Base-by-base conservation (phyloP, 2,329 filamentous ascomycete species). In the Neonectria magnoliae region DNA sequence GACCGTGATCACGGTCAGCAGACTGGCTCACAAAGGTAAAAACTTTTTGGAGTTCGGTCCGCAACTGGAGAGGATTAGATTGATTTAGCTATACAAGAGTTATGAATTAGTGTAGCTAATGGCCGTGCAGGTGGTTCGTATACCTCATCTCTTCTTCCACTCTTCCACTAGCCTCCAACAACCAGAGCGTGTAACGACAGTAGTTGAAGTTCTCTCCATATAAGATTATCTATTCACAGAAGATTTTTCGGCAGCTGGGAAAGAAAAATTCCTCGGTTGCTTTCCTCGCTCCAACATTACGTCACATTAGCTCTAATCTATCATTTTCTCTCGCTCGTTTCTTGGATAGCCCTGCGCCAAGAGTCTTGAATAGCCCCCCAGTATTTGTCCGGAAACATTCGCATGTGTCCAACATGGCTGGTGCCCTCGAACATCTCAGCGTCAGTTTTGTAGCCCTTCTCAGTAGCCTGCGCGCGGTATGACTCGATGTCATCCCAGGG, bases 321-420 rank as follows among this genome's bases (percentile, higher is more conserved):
- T 51, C 29, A 33, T 50, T 62, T 67, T 64, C 8, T 31, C 9
- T 33, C n/a, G 18, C 5, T 20, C 11, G 25, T 16, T 31, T 62
- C 38, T 63, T 50, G 36, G 1, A 45, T 50, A 13, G 52, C 54
- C 48, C 36, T 36, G 2, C 36, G 31, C 77, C 77, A 79, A 1
- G 75, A 72, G 3, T 65, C 61, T 11, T 57, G 55, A 9, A 86
- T 82, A 0, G 80, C 76, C 1, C 68, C 72, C 89, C 88, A 91
- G 71, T 91, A 91, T 73, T 84, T 80, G 33, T 81, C 81, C 1
- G 84, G 83, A 60, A 88, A 83, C 75, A 82, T 77, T 18, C 84
- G 80, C 79, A 91, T 85, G 72, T 91, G 88, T 1, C 86, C 87
- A 18, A 89, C 88, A 75, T 91, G 89, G 1, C 82, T 78, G 54